Evolutionary conservation across 306 rosid species (phyloP), one percentile per base, ranked within the genome.

Genomic region (Fagus sylvatica): DNA sequence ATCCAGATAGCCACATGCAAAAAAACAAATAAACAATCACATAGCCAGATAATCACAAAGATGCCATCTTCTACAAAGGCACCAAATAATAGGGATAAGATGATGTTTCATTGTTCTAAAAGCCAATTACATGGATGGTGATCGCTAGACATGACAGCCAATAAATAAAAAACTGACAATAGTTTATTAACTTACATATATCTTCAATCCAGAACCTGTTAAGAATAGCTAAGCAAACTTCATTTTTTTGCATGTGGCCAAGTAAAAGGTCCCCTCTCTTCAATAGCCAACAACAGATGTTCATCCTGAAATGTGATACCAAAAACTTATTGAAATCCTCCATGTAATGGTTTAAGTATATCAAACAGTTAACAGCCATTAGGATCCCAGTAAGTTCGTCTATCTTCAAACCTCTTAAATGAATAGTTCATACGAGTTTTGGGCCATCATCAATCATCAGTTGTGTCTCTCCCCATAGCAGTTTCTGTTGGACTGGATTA

Each of bases 271-370:
- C 67, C 64, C 19, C 49, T 65, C 49, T 69, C 83, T 46, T 72
- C 80, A 68, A 49, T 53, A 37, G 71, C 51, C 71, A 28, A 67
- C 12, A n/a, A 12, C 12, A 68, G 30, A 12, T 16, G 34, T 54
- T 79, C 65, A 80, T 76, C 80, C 92, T 84, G 88, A 72, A 80
- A 82, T 28, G 49, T 32, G n/a, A 69, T 39, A 60, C 68, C 60
- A 60, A 71, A 70, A 59, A 30, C 49, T 59, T 67, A 60, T n/a
- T 59, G 39, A 60, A 33, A 16, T 13, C 32, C 22, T 33, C 74
- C 1, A 43, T 8, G 22, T 3, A 61, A 13, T 60, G 56, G 33
- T 74, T 34, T 41, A 62, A 19, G 36, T 16, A 46, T 32, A 79
- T 53, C 64, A 19, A 74, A 73, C 71, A 37, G 41, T 61, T 74